Percentiles rank a stretch among this genome's conserved stretches.
Conservation (phyloP, 2,329 filamentous ascomycete genomes). For the Didymellaceae sp. region DNA sequence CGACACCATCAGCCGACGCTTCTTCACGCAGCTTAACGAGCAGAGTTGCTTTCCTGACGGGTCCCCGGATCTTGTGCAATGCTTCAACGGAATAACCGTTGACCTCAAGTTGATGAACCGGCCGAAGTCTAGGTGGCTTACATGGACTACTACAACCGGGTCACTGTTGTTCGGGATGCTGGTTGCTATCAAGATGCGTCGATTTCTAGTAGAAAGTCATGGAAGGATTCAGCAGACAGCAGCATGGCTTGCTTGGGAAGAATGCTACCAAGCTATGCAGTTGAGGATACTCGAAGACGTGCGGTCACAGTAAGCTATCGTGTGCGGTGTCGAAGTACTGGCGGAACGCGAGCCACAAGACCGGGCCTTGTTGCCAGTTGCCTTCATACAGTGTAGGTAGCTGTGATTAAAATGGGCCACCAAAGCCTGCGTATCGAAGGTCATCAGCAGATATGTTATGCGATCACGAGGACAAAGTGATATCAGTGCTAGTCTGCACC, state of each 20-base stretch:
- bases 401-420: too few relatives aligned
- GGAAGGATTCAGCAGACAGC: constrained; percentile 17
- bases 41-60: constrained; percentile 10
- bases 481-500: too few relatives aligned
- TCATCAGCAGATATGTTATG: too few relatives aligned
- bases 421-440: too few relatives aligned
- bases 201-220: constrained; percentile 21
- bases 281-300: constrained; percentile 19
- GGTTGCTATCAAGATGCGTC: constrained; percentile 29
- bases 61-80: constrained; percentile 20
- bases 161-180: constrained; percentile 25
- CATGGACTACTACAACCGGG: constrained; percentile 15
- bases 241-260: constrained; percentile 26
- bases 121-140: constrained; percentile 25
- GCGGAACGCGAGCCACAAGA: too few relatives aligned
- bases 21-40: constrained; percentile 4
- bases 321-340: too few relatives aligned
- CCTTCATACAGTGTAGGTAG: too few relatives aligned
- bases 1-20: constrained; percentile 3
- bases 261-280: constrained; percentile 13
- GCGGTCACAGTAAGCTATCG: too few relatives aligned
- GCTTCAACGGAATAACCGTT: constrained; percentile 18
- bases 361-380: too few relatives aligned
- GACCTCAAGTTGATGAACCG: constrained; percentile 12
- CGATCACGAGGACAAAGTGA: too few relatives aligned